These are phyloP conservation scores for Ophiostoma tasmaniense DNA, from an alignment of 2,329 filamentous ascomycete species.

Conservation along the genomic window DNA sequence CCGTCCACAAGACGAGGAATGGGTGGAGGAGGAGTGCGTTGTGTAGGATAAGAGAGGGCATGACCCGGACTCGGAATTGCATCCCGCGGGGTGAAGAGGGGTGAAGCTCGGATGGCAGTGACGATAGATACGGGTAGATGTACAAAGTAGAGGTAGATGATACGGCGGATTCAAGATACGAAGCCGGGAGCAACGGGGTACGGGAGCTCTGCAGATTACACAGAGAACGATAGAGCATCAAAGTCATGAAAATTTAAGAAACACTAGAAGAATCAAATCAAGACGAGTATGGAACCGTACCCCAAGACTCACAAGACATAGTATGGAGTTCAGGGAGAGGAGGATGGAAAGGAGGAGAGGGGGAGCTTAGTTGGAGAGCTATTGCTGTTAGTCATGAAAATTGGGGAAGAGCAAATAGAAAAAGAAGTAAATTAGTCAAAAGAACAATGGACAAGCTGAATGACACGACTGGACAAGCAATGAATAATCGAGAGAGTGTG, in stretches of 20 bases:
- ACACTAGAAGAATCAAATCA: not conserved
- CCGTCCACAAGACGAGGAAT: not conserved
- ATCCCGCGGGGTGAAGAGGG: conserved; percentile 1
- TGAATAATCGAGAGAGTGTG: not conserved
- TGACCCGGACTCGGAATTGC: not conserved
- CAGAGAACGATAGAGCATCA: not conserved
- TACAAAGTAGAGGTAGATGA: not conserved
- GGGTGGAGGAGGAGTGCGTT: not conserved
- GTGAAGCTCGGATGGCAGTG: not conserved
- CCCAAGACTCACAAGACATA: not conserved
- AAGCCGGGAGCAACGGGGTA: not conserved
- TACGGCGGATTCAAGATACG: not conserved
- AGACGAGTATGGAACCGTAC: no score
- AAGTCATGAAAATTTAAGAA: not conserved
- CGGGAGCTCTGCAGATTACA: not conserved
- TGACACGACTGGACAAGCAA: not conserved
- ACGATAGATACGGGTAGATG: not conserved
- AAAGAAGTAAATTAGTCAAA: not conserved
- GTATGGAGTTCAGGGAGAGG: not conserved
- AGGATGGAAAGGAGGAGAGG: not conserved
- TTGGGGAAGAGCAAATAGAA: not conserved
- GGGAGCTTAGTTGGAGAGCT: not conserved
- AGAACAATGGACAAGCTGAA: not conserved
- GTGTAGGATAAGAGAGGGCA: not conserved
- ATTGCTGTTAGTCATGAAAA: not conserved